Evolutionary conservation across 345 rosid genomes (phyloP), one percentile per base, ranked within the genome.

Genomic region (Orychophragmus violaceus): DNA sequence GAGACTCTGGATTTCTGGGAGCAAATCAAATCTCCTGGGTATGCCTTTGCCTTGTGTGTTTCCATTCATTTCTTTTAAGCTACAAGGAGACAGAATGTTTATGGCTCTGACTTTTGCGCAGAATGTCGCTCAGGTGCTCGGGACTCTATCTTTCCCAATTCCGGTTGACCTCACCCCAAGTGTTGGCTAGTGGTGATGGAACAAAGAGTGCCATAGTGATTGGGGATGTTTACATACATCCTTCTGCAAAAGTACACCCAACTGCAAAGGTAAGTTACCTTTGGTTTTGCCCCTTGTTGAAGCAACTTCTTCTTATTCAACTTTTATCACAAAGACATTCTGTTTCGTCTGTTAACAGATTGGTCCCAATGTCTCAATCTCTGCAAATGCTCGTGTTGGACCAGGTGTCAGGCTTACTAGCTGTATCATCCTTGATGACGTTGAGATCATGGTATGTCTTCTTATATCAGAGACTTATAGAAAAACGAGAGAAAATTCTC

Each of bases 11-110:
- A 92, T 74, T 89, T 89, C 82, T 92, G 96, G 96, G 98, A 92
- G 78, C 98, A 92, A 78, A 84, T 92, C 24, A 92, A 92, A 74
- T 84, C 98, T 71, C 96, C 98, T 3, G 98, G 98, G 98, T 91
- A 74, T 76, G 81, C 30, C 5, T 55, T n/a, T 32, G 7, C 48
- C 39, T 67, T 53, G 22, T 62, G 29, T 63, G n/a, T 50, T 28
- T 32, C 17, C 21, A 37, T 27, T 5, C 28, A 48, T 10, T 62
- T 62, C 54, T 46, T 12, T 45, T 17, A 8, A 36, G 8, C 30
- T 29, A 10, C 69, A 45, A 62, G 28, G 32, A 36, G 42, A 57
- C 19, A 11, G 19, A 19, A 24, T 33, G 33, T 33, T 67, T 27
- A 44, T 46, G 65, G 11, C 19, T 57, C 35, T 42, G 41, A 42